A percentile compares a stretch with the other conserved stretches of the same genome.
Conservation (phyloP, 1,284 basidiomycete genomes). For the Cutaneotrichosporon daszewskae region DNA sequence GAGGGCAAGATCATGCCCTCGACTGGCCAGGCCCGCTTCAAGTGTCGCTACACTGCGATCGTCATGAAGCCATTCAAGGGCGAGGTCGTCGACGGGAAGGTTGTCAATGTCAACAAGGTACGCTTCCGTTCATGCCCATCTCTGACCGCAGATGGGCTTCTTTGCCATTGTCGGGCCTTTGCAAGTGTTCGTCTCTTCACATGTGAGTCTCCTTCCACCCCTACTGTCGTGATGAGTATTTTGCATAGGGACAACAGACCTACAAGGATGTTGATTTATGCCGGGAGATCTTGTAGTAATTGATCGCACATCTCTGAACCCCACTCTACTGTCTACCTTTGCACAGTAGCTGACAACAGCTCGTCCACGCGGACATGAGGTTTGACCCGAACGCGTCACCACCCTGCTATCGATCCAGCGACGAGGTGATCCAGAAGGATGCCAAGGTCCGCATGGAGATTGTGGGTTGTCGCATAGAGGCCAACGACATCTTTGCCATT, state of each 20-base stretch:
- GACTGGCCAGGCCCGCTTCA: conserved; percentile 89
- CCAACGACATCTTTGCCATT: conserved; percentile 93
- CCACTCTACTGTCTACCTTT: conserved; percentile 5
- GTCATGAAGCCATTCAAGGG: conserved; percentile 99
- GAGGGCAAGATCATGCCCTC: conserved; percentile 87
- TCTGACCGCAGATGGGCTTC: conserved; percentile 60
- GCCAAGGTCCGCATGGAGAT: conserved; percentile 89
- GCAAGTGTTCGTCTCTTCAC: conserved; percentile 86
- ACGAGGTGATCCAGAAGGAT: conserved; percentile 90
- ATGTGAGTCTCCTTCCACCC: conserved; percentile 56
- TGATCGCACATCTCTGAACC: conserved; percentile 42
- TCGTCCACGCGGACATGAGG: conserved; percentile 85
- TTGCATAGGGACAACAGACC: conserved; percentile 41
- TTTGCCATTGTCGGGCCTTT: conserved; percentile 94
- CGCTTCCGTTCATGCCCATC: too few species aligned
- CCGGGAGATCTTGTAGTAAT: conserved; percentile 49
- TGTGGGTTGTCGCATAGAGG: conserved; percentile 93
- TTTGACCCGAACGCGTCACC: conserved; percentile 92
- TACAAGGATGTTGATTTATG: conserved; percentile 45
- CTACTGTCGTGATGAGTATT: conserved; percentile 22
- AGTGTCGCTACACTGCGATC: conserved; percentile 82
- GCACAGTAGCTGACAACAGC: conserved; percentile 51
- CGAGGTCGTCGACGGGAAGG: conserved; percentile 94
- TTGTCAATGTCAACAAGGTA: conserved; percentile 84
- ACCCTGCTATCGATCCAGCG: conserved; percentile 81